These are phyloP conservation scores for Ganoderma sp. DNA, from an alignment of 1,284 basidiomycete genomes.

Conservation along the genomic window DNA sequence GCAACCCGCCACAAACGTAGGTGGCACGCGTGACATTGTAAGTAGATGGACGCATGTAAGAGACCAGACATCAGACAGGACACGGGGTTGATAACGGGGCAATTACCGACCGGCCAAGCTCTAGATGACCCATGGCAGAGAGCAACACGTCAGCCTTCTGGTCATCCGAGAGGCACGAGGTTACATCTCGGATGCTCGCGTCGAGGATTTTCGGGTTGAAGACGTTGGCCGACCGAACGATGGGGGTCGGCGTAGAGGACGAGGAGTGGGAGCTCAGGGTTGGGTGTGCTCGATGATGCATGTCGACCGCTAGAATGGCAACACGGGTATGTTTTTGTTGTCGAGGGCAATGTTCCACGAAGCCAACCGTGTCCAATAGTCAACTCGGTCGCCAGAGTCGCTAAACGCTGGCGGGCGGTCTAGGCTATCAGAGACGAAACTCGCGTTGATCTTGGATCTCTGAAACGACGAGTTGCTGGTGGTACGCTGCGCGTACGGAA, in stretches of 20 bases:
- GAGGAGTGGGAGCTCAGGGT: conserved; percentile 22
- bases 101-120: conserved; percentile 38
- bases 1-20: conserved; percentile 4
- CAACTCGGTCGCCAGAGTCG: conserved; percentile 20
- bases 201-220: conserved; percentile 78
- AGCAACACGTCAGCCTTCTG: conserved; percentile 72
- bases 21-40: conserved; percentile 9
- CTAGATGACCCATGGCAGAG: conserved; percentile 62
- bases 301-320: conserved; percentile 21
- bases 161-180: conserved; percentile 58
- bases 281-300: conserved; percentile 32
- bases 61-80: conserved; percentile 25
- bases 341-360: conserved; percentile 2
- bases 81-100: conserved; percentile 17
- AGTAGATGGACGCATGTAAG: conserved; percentile 16
- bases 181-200: conserved; percentile 70
- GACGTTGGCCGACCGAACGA: conserved; percentile 50
- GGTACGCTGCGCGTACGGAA: conserved; percentile 1
- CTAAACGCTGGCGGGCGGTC: conserved; percentile 26
- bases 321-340: conserved; percentile 21
- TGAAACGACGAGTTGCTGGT: conserved; percentile 7
- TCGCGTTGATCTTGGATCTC: conserved; percentile 14
- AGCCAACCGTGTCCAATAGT: not conserved
- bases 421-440: conserved; percentile 20
- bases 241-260: conserved; percentile 20